These are phyloP conservation scores for Candida succiphila DNA, from an alignment of 805 yeast genomes.

Conservation along the genomic window DNA sequence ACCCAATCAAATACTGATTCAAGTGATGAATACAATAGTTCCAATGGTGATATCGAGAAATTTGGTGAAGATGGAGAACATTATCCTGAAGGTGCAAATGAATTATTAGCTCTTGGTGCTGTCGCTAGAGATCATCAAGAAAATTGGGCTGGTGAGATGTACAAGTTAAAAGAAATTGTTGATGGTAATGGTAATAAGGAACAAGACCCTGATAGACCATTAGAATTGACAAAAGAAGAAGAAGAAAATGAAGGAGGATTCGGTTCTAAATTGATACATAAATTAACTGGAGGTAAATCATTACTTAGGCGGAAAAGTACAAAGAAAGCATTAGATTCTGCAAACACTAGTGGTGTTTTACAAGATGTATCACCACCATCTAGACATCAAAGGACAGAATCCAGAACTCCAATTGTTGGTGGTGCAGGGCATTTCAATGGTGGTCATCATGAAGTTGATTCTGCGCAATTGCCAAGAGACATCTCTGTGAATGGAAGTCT, in stretches of 20 bases:
- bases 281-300: conserved; percentile 33
- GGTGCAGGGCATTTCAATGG: too few species aligned
- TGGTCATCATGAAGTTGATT: too few species aligned
- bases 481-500: not conserved
- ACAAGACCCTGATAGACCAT: conserved; percentile 16
- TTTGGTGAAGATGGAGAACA: conserved; percentile 1
- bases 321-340: not conserved
- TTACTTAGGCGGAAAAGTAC: not conserved
- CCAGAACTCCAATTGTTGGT: not conserved
- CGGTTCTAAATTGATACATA: conserved; percentile 33
- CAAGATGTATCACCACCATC: not conserved
- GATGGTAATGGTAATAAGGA: conserved; percentile 16
- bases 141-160: conserved; percentile 66
- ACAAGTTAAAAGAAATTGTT: conserved; percentile 29
- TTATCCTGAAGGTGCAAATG: conserved; percentile 28
- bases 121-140: conserved; percentile 78
- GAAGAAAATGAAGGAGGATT: conserved; percentile 23
- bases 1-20: conserved; percentile 12
- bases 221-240: conserved; percentile 24
- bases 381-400: not conserved
- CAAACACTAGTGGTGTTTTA: not conserved
- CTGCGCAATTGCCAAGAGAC: too few species aligned
- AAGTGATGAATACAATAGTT: conserved; percentile 20
- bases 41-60: conserved; percentile 9
- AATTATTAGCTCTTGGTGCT: conserved; percentile 62